A percentile compares a stretch with the other conserved stretches of the same genome.
These are phyloP conservation scores for Taphrina flavorubra DNA, from an alignment of 1,139 yeast species.

Conservation along the genomic window DNA sequence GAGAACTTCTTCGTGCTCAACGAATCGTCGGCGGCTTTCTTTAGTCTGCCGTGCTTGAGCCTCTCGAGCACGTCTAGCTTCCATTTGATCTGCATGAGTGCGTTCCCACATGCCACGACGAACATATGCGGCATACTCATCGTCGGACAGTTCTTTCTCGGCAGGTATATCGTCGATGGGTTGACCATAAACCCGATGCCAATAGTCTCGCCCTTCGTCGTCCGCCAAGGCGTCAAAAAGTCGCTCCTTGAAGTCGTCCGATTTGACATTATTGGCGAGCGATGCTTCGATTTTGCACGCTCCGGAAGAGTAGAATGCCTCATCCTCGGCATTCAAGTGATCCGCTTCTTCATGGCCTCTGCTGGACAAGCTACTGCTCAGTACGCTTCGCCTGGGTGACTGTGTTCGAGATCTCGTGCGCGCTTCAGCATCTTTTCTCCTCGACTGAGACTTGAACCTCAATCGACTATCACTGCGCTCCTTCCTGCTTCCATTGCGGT, in stretches of 20 bases:
- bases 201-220: constrained; percentile 24
- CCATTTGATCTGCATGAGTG: constrained; percentile 10
- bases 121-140: constrained; percentile 25
- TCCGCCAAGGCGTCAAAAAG: constrained; percentile 30
- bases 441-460: too few relatives aligned
- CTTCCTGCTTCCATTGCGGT: background rate
- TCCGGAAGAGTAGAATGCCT: constrained; percentile 21
- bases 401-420: background rate
- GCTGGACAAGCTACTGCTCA: background rate
- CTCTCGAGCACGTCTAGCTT: background rate
- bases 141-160: constrained; percentile 16
- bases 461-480: background rate
- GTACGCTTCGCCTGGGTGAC: background rate
- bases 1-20: background rate
- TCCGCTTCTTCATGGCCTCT: background rate
- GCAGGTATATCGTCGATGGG: constrained; percentile 15
- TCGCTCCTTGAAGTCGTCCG: constrained; percentile 16
- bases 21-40: background rate
- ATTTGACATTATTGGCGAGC: background rate
- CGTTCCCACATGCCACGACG: constrained; percentile 32
- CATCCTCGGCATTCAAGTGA: constrained; percentile 14
- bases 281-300: constrained; percentile 6
- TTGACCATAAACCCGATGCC: constrained; percentile 21
- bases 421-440: too few relatives aligned
- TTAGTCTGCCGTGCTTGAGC: background rate